Evolutionary conservation across 331 rosid species (phyloP).

Genomic region (Malus hybrid): DNA sequence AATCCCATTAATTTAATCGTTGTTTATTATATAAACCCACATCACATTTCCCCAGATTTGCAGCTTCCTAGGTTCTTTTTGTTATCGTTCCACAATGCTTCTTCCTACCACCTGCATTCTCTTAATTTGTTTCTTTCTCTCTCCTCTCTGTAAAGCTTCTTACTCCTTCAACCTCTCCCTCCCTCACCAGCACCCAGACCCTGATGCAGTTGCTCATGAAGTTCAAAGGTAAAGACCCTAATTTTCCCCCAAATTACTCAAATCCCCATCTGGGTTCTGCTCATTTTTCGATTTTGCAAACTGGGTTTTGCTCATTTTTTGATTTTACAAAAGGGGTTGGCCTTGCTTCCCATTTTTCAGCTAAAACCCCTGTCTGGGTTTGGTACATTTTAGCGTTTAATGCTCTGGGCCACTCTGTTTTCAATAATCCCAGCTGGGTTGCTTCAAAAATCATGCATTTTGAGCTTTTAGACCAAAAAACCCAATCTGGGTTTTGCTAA

Average conservation of each 20-base stretch:
- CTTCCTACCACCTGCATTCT: constrained; percentile 53
- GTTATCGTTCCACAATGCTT: constrained; percentile 35
- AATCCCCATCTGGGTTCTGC: constrained; percentile 8
- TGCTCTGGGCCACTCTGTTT: neutral
- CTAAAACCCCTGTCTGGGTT: neutral
- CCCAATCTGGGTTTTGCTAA: constrained; percentile 2
- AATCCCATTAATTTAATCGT: constrained; percentile 1
- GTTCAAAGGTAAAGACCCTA: constrained; percentile 53
- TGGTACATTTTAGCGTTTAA: neutral
- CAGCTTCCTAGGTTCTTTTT: constrained; percentile 14
- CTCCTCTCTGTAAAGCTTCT: constrained; percentile 27
- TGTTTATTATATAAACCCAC: constrained; percentile 31
- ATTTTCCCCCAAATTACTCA: neutral
- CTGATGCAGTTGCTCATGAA: constrained; percentile 66
- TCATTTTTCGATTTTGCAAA: neutral
- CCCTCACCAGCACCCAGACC: constrained; percentile 81
- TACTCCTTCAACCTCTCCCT: constrained; percentile 43
- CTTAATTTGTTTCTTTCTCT: constrained; percentile 44
- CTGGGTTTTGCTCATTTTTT: neutral
- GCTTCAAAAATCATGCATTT: neutral
- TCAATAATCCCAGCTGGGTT: neutral
- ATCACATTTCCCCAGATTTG: constrained; percentile 30
- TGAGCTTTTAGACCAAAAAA: neutral
- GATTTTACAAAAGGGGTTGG: constrained; percentile 3
- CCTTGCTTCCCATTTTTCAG: neutral